Evolutionary conservation across 2,329 filamentous ascomycete genomes (phyloP), one percentile per base, ranked within the genome.

Genomic region (Nemania sp.): DNA sequence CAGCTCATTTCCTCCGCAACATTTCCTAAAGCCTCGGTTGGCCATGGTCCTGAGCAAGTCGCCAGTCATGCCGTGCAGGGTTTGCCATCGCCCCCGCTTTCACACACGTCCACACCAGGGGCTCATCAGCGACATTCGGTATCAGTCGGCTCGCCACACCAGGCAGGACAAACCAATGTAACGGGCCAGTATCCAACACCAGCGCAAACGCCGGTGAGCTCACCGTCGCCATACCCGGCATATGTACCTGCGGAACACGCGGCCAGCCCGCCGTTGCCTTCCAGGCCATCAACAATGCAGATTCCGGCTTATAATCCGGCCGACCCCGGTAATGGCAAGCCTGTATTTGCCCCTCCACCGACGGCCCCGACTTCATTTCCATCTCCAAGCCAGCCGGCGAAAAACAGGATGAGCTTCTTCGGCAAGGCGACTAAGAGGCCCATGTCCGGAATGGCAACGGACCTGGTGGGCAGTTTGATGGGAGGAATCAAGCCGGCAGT

Each of bases 321-420:
- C n/a, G 28, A 56, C 11, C 45, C 31, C 3, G 34, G 20, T 30
- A 46, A 40, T 23, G 43, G 52, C 23, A 49, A 22, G n/a, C 49
- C 53, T 19, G 17, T 28, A 19, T 57, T 54, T 15, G 46, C 49
- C 8, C 47, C 53, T 26, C 56, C 53, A 5, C 56, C 49, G 14
- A 42, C 41, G 14, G 33, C 26, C 20, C 22, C 49, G 5, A 49
- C 37, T 6, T 39, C 33, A n/a, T 19, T 28, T 14, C 40, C 45
- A 26, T 1, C 31, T 1, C 37, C 49, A 4, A 22, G 22, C 3
- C 49, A 54, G 19, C 14, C 56, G 1, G 6, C 31, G 3, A 59
- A 59, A 37, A 54, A 39, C 6, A 59, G 42, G 30, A n/a, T 22
- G 9, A n/a, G 58, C 17, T 54, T 61, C 31, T 56, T 61, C n/a